phyloP scores from a whole-genome alignment of 2,329 filamentous ascomycete species.

The Penicillium occitanis region DNA sequence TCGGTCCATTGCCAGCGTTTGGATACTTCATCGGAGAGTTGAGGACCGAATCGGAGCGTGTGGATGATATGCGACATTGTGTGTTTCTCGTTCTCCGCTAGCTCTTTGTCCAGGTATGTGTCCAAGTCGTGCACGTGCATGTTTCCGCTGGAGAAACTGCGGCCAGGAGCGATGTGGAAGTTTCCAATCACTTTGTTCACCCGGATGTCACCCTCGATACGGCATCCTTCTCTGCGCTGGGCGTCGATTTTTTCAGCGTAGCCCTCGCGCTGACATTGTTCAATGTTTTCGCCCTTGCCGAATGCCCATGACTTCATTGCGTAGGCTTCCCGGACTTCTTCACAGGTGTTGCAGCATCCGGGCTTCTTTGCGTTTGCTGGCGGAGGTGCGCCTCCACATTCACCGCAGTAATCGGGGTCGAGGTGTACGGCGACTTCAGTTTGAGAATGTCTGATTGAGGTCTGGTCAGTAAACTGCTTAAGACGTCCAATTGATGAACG shows the following conservation, averaged over 20 bases:
- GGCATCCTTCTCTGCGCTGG: conserved; percentile 88
- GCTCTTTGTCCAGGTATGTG: conserved; percentile 75
- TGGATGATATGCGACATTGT: conserved; percentile 90
- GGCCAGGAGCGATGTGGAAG: conserved; percentile 95
- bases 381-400: conserved; percentile 81
- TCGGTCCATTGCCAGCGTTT: conserved; percentile 72
- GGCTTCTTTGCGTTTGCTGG: conserved; percentile 70
- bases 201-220: conserved; percentile 84
- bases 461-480: not conserved
- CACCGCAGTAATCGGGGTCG: conserved; percentile 87
- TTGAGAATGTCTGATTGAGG: conserved; percentile 58
- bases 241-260: conserved; percentile 85
- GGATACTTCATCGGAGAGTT: conserved; percentile 71
- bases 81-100: conserved; percentile 66
- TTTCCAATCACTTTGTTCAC: conserved; percentile 99
- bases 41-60: conserved; percentile 86
- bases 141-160: conserved; percentile 93
- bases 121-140: conserved; percentile 97
- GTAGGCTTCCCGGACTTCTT: conserved; percentile 94
- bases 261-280: conserved; percentile 93
- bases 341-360: conserved; percentile 97
- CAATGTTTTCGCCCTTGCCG: conserved; percentile 84
- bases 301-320: conserved; percentile 89
- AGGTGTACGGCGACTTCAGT: conserved; percentile 74
- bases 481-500: conserved; percentile 6